These are phyloP conservation scores for Trametes sp. DNA, from an alignment of 1,284 basidiomycete species.

Conservation along the genomic window DNA sequence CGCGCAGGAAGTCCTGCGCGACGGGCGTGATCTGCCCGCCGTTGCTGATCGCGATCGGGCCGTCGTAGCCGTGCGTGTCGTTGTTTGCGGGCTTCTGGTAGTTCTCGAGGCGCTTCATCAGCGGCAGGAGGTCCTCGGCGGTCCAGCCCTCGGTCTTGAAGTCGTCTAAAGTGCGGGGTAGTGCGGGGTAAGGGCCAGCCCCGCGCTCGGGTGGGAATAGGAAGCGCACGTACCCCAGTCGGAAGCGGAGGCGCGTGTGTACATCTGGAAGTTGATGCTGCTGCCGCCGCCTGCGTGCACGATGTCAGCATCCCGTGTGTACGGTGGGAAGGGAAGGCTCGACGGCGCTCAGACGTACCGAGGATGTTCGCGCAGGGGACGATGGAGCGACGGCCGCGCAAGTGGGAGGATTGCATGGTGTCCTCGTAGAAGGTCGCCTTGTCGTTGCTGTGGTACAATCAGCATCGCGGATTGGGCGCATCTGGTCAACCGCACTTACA, in stretches of 20 bases:
- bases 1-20: constrained; percentile 75
- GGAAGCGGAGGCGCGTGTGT: constrained; percentile 73
- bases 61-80: constrained; percentile 72
- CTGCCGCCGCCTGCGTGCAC: constrained; percentile 41
- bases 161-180: no score
- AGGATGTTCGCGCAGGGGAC: constrained; percentile 79
- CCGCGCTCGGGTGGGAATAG: neutral
- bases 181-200: neutral
- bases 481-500: constrained; percentile 49
- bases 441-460: constrained; percentile 57
- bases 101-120: constrained; percentile 81
- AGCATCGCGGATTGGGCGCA: neutral
- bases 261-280: constrained; percentile 81
- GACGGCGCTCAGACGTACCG: constrained; percentile 45
- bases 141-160: constrained; percentile 78
- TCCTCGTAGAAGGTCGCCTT: constrained; percentile 77
- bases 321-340: neutral
- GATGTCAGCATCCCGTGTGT: neutral
- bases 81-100: constrained; percentile 72
- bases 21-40: constrained; percentile 67
- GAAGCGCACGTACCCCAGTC: constrained; percentile 64
- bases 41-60: constrained; percentile 75
- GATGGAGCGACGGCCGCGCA: constrained; percentile 70
- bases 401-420: constrained; percentile 60
- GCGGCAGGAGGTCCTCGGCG: constrained; percentile 67